Conservation (phyloP, 441 rosid genomes). For the Lepidium campestre region DNA sequence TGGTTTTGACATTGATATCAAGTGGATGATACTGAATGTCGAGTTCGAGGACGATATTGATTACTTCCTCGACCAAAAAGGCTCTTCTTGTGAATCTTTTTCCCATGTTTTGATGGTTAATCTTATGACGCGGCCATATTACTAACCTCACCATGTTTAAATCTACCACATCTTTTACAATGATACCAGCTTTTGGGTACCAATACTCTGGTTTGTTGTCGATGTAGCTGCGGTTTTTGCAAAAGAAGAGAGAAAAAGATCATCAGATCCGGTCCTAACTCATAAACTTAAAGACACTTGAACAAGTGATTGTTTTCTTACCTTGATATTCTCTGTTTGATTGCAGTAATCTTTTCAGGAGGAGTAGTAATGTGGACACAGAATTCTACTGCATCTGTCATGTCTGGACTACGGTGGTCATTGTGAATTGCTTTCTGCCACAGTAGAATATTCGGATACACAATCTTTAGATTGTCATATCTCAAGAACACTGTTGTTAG, state of each 20-base stretch:
- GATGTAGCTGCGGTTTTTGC: slow-evolving; percentile 28
- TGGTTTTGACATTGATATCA: slow-evolving; percentile 51
- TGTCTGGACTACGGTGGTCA: slow-evolving; percentile 64
- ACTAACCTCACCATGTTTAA: slow-evolving; percentile 47
- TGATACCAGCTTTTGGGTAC: slow-evolving; percentile 38
- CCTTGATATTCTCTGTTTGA: slow-evolving; percentile 57
- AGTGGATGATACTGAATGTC: slow-evolving; percentile 64
- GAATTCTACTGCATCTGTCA: slow-evolving; percentile 61
- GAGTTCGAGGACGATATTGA: slow-evolving; percentile 54
- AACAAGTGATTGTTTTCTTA: neutral
- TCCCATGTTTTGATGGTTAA: slow-evolving; percentile 61
- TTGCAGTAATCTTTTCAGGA: slow-evolving; percentile 46
- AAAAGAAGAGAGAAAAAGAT: neutral
- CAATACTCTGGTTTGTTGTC: slow-evolving; percentile 51
- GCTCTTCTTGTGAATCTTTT: slow-evolving; percentile 52
- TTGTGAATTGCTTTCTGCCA: slow-evolving; percentile 51
- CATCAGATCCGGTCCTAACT: neutral
- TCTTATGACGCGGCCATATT: slow-evolving; percentile 44
- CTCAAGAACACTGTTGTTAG: slow-evolving; percentile 58
- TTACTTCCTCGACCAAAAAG: slow-evolving; percentile 57
- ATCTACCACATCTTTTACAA: slow-evolving; percentile 41
- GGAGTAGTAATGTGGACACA: slow-evolving; percentile 58
- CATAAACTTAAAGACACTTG: neutral
- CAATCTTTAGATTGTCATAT: slow-evolving; percentile 55
- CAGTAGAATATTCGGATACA: slow-evolving; percentile 55